Evolutionary conservation across 257 asterid species (phyloP), one percentile per base, ranked within the genome.

Genomic region (Solanum ossicruentum): DNA sequence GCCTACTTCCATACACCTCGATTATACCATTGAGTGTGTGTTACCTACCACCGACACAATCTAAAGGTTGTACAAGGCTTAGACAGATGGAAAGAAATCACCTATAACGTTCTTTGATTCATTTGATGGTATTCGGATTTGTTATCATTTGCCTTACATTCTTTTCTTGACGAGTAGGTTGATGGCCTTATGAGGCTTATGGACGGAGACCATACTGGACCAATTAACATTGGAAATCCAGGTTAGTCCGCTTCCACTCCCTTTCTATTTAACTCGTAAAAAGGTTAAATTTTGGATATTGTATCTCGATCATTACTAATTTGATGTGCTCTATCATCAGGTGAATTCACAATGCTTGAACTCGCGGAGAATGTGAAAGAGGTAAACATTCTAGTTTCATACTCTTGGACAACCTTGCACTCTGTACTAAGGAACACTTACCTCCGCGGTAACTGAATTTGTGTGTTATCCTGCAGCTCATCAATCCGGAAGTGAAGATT

Each of bases 221-320:
- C 95, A 83, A 93, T 93, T 83, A 93, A 93, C 90, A 87, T 93
- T 43, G 96, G 96, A 73, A 93, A 93, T 85, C 96, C 96, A 87
- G 95, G 94, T 91, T 63, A 23, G 21, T 36, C 12, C 28, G 4
- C 2, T 1, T 39, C 26, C 52, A 69, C 10, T 69, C 39, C 52
- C 52, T 69, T 20, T 39, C 78, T 10, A 8, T 0, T 10, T 18
- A 70, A 18, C 54, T 41, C 28, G 5, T 70, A 10, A 70, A 10
- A 70, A 39, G 28, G 17, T 39, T 70, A 41, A 36, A 67, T 16
- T 7, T 36, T 69, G 36, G 8, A 69, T 20, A 67, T 0, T 51
- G 6, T 8, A 52, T 61, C 36, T 32, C 65, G 12, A 28, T 80
- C 66, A 55, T 70, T 3, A 23, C 43, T 72, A 36, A 56, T 43